A percentile compares a stretch with the other conserved stretches of the same genome.
Conservation (phyloP, 129 eudicot species). For the Flaveria trinervia region DNA sequence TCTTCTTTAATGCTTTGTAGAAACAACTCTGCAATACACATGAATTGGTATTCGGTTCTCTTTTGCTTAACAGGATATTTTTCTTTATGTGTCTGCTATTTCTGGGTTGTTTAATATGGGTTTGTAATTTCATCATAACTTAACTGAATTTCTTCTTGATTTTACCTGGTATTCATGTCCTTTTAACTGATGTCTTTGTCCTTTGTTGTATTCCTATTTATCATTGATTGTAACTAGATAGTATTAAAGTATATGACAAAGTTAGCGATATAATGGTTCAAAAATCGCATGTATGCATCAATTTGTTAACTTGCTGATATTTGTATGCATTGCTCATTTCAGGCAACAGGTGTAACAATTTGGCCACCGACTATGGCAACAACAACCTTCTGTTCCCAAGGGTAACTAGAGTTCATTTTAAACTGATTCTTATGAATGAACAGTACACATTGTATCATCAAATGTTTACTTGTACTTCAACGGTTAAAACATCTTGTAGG, state of each 20-base stretch:
- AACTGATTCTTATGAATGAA: background rate
- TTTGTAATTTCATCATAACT: too few species aligned
- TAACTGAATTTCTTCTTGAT: background rate
- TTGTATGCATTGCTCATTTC: slow-evolving; percentile 7
- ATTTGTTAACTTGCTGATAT: too few species aligned
- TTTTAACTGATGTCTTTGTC: background rate
- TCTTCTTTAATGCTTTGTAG: too few species aligned
- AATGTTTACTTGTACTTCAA: too few species aligned
- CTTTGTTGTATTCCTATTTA: background rate
- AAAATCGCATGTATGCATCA: background rate
- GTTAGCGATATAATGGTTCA: background rate
- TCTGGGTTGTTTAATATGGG: too few species aligned
- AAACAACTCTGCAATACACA: too few species aligned
- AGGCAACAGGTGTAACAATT: slow-evolving; percentile 15
- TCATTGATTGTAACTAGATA: background rate
- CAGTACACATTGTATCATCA: too few species aligned
- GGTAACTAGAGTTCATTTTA: background rate
- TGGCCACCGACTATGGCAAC: background rate
- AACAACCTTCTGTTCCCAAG: slow-evolving; percentile 3
- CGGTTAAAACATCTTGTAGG: too few species aligned
- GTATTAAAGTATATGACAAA: too few species aligned
- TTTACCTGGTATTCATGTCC: background rate
- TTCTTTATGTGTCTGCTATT: too few species aligned
- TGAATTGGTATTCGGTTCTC: too few species aligned
- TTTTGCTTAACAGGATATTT: too few species aligned